Evolutionary conservation across 73 alveolate species (phyloP), one percentile per base, ranked within the genome.

Genomic region (Paramecium tetraurelia): DNA sequence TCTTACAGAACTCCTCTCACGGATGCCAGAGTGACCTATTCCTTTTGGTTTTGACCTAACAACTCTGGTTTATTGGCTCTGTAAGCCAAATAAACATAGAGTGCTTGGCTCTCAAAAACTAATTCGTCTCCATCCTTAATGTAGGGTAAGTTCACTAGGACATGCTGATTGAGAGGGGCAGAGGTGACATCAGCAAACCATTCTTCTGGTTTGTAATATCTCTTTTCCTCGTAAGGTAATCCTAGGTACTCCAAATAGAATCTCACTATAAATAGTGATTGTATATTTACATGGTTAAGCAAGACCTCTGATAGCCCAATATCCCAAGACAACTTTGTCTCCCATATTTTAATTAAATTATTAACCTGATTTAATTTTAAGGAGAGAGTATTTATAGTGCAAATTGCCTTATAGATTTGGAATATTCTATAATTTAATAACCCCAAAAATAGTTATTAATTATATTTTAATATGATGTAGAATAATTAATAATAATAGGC

Each of bases 281-380:
- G 2, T 16, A 80, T 44, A 2, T 5, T 44, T 80, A 80, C 90
- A 43, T 22, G 85, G 85, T 57, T 92, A 92, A 29, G 69, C 95
- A 9, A 88, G 43, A 33, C 95, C 95, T 48, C 95, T 85, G 41
- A 85, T 85, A 7, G 40, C 22, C 93, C 93, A 86, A 59, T 86
- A 86, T 10, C 86, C 93, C 59, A 86, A 86, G 24, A 85, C 18
- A 7, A 85, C 50, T 70, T 48, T 85, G 18, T 85, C 35, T 85
- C 58, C 18, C 58, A 44, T 44, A 8, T 44, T 44, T 11, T 44
- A 11, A 44, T 44, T 9, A 1, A 44, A 44, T 44, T 44, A 44
- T 44, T 44, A 44, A 11, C 18, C 58, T 7, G 12, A 38, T 38
- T 38, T 2, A 38, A 38, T 38, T 38, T 38, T 2, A 38, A 38